Base-by-base conservation (phyloP, 2,329 filamentous ascomycete species). In the Fusarium irregulare region DNA sequence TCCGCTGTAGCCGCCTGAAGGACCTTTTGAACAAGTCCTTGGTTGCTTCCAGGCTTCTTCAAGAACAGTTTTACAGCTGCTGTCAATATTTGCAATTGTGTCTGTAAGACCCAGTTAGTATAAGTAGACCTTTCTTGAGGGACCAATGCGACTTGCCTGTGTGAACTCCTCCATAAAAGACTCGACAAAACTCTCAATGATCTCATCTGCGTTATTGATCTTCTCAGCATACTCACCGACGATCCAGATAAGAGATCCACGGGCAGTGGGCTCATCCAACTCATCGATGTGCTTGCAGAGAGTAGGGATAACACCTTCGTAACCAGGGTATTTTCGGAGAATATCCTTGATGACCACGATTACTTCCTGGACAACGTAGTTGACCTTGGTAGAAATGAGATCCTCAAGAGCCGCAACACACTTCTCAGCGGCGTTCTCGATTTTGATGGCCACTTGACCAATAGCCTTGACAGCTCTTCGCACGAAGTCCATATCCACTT, bases 291-390 rank as follows among this genome's bases (percentile, higher is more conserved):
- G 93, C 79, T 98, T 89, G 84, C 97, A 99, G 16, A 99, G 86
- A 1, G 94, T 97, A 4, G 95, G 95, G 74, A 99, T 99, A 73
- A 99, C 97, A 28, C 94, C 96, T 82, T 99, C 96, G 76, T 98
- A 99, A 21, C 96, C 96, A 11, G 95, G 94, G 75, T 99, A 99
- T 81, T 97, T 97, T 72, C 96, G 89, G 83, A 99, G 92, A 66
- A 99, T 98, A 73, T 99, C 96, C 83, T 97, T 98, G 84, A 98
- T 97, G 49, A 99, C 96, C n/a, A 99, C 93, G 67, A 98, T 91
- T 1, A 96, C 95, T 82, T 99, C 96, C 80, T 99, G 96, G 13
- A 99, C 96, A 51, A 99, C 96, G 77, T 99, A 99, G 83, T 98
- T 98, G 80, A 98, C 95, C 83, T 98, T 98, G 64, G 94, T 97